Percentiles rank a stretch among this genome's conserved stretches.
These are phyloP conservation scores for Perkinsela sp. DNA, from an alignment of 208 protist species.

Conservation along the genomic window DNA sequence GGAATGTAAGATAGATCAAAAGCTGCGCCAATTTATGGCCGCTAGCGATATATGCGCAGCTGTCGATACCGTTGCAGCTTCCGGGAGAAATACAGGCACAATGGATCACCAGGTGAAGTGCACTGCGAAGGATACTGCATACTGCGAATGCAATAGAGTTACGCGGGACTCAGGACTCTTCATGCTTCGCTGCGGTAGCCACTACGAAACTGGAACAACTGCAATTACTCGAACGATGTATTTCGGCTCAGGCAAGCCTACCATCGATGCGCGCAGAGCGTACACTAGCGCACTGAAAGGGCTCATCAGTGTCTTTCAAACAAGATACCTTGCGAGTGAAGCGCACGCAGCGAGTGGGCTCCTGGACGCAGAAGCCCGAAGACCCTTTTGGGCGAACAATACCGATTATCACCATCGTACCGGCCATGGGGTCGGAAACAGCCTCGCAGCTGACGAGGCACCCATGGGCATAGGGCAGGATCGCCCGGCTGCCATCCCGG, in stretches of 20 bases:
- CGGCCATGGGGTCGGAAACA: not conserved
- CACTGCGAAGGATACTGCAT: too few relatives aligned
- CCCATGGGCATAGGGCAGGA: not conserved
- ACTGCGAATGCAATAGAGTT: too few relatives aligned
- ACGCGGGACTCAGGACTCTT: not conserved
- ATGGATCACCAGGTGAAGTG: not conserved
- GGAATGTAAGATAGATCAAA: not conserved
- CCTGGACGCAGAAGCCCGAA: not conserved
- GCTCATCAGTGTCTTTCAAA: not conserved
- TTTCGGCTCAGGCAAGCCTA: not conserved
- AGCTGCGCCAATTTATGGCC: not conserved
- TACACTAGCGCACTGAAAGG: not conserved
- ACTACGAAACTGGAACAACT: not conserved
- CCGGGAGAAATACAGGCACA: not conserved
- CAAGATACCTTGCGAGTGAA: not conserved
- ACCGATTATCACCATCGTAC: not conserved
- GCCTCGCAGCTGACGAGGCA: not conserved
- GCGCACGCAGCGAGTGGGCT: not conserved
- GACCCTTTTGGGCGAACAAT: not conserved
- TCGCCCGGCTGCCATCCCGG: not conserved
- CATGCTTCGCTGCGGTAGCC: not conserved
- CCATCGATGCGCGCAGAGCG: not conserved
- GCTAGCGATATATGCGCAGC: not conserved
- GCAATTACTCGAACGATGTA: not conserved
- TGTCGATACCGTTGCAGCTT: not conserved